A percentile compares a stretch with the other conserved stretches of the same genome.
Conservation (phyloP, 2,329 filamentous ascomycete genomes). For the Aspergillus sp. region DNA sequence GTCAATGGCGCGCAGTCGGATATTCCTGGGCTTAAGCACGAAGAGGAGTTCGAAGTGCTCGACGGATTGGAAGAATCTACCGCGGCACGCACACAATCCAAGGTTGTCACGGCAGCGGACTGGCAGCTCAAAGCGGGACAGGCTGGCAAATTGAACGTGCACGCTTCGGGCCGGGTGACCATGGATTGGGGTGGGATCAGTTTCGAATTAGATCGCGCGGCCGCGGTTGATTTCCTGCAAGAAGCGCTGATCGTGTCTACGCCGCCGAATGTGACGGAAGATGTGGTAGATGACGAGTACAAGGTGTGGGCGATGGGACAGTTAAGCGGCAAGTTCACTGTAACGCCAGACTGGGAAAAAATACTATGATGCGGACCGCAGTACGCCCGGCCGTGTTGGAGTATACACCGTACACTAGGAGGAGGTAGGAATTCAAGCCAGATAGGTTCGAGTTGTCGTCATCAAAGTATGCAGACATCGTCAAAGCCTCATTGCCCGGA, state of each 20-base stretch:
- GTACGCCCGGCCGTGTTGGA: neutral
- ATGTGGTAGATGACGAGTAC: constrained; percentile 33
- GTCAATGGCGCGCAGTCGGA: constrained; percentile 10
- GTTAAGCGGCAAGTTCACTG: constrained; percentile 64
- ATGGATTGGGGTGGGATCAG: constrained; percentile 64
- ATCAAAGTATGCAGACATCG: neutral
- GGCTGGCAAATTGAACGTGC: constrained; percentile 62
- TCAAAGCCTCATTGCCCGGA: neutral
- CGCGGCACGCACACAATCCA: constrained; percentile 19
- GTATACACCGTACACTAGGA: neutral
- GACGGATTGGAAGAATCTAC: constrained; percentile 19
- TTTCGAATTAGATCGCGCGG: constrained; percentile 58
- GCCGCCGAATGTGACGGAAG: constrained; percentile 22
- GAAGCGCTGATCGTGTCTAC: constrained; percentile 53
- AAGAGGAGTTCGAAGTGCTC: constrained; percentile 32
- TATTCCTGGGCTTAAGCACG: constrained; percentile 27
- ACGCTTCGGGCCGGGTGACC: constrained; percentile 61
- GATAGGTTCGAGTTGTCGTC: neutral
- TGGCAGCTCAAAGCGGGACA: constrained; percentile 52
- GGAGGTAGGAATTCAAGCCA: neutral
- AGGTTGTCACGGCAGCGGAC: constrained; percentile 41
- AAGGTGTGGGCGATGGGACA: constrained; percentile 59
- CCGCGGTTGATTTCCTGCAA: constrained; percentile 59
- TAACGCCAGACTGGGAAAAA: constrained; percentile 60
- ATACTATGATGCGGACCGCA: constrained; percentile 36